phyloP scores from a whole-genome alignment of 2,329 filamentous ascomycete species.

The Fusarium transvaalense region DNA sequence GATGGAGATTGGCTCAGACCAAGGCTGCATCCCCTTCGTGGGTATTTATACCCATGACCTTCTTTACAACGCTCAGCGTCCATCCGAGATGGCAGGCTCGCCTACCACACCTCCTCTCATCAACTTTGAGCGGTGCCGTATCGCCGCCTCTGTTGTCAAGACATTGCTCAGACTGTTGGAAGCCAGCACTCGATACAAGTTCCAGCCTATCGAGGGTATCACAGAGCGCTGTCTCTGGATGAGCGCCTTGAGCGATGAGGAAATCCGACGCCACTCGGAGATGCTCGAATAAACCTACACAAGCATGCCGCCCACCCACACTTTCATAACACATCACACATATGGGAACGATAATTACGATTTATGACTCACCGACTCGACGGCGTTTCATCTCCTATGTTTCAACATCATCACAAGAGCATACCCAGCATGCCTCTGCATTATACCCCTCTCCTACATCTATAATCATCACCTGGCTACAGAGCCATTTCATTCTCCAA shows the following conservation, averaged over 20 bases:
- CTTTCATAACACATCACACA: constrained; percentile 12
- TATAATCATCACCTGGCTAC: constrained; percentile 8
- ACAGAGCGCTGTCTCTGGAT: constrained; percentile 89
- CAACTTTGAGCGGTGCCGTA: constrained; percentile 86
- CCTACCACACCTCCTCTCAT: constrained; percentile 76
- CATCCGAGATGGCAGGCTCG: constrained; percentile 78
- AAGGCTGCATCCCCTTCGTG: constrained; percentile 86
- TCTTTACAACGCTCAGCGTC: constrained; percentile 83
- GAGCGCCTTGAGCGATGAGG: constrained; percentile 79
- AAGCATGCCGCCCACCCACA: background rate
- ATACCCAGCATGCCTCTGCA: constrained; percentile 39
- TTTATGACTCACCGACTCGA: constrained; percentile 40
- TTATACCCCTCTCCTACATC: constrained; percentile 32
- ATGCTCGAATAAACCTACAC: constrained; percentile 56
- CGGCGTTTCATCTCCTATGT: constrained; percentile 39
- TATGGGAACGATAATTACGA: constrained; percentile 33
- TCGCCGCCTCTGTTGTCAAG: constrained; percentile 81
- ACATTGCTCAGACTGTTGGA: constrained; percentile 83
- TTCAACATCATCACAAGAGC: constrained; percentile 37
- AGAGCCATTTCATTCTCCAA: constrained; percentile 6
- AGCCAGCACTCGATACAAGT: constrained; percentile 79
- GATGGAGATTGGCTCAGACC: constrained; percentile 78
- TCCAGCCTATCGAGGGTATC: constrained; percentile 80
- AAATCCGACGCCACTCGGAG: constrained; percentile 71
- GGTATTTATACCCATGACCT: constrained; percentile 87